These are phyloP conservation scores for Cytauxzoon felis DNA, from an alignment of 169 alveolate species.

Conservation along the genomic window DNA sequence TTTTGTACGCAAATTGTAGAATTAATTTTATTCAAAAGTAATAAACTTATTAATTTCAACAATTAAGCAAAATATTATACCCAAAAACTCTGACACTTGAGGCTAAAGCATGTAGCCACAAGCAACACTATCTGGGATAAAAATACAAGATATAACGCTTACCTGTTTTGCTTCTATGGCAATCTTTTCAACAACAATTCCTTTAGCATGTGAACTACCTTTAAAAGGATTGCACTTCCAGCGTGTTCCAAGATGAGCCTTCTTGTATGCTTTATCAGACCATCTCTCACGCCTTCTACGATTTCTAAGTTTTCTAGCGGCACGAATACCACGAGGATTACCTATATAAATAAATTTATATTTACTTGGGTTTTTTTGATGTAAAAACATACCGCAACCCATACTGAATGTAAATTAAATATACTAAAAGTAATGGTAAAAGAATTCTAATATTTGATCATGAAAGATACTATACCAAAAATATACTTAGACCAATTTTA, in stretches of 20 bases:
- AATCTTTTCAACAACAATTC: slow-evolving; percentile 97
- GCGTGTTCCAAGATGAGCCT: slow-evolving; percentile 92
- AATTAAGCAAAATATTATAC: slow-evolving; percentile 47
- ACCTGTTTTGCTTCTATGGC: slow-evolving; percentile 99
- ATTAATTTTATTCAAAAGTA: too few species aligned
- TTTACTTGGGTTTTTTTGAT: neutral
- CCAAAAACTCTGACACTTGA: slow-evolving; percentile 61
- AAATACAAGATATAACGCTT: neutral
- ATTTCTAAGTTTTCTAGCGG: slow-evolving; percentile 95
- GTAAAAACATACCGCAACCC: slow-evolving; percentile 33
- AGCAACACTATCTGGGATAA: slow-evolving; percentile 65
- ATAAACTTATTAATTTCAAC: too few species aligned
- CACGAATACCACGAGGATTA: slow-evolving; percentile 95
- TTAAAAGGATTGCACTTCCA: slow-evolving; percentile 97
- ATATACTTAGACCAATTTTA: too few species aligned
- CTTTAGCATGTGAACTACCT: slow-evolving; percentile 99
- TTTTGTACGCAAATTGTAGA: neutral
- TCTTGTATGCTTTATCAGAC: slow-evolving; percentile 98
- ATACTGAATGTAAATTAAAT: slow-evolving; percentile 7
- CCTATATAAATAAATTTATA: slow-evolving; percentile 65
- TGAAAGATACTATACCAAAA: too few species aligned
- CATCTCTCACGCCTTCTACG: slow-evolving; percentile 95
- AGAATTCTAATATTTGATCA: too few species aligned
- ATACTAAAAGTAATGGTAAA: too few species aligned
- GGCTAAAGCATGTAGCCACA: neutral